These are phyloP conservation scores for Zopfia rhizophila DNA, from an alignment of 2,329 filamentous ascomycete genomes.

Conservation along the genomic window DNA sequence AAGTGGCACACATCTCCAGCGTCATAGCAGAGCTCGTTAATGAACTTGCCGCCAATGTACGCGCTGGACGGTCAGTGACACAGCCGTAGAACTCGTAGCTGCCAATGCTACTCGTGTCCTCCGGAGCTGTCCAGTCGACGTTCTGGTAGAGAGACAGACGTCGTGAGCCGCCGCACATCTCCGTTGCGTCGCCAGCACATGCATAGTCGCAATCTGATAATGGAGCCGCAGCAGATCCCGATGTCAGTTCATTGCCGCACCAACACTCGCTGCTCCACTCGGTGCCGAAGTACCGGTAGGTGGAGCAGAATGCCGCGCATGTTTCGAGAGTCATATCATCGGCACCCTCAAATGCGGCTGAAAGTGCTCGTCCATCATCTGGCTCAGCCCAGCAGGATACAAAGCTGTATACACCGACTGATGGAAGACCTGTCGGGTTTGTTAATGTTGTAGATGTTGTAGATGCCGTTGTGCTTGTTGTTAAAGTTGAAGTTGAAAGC, in stretches of 20 bases:
- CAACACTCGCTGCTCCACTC: constrained; percentile 41
- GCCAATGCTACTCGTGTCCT: not conserved
- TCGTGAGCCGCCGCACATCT: no score
- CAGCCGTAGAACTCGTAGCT: constrained; percentile 6
- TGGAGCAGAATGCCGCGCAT: constrained; percentile 37
- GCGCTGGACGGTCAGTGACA: constrained; percentile 5
- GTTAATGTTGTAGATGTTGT: constrained; percentile 1
- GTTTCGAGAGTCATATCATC: constrained; percentile 31
- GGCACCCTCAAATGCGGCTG: not conserved
- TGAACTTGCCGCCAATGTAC: not conserved
- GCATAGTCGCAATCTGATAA: no score
- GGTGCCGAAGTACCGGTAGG: constrained; percentile 42
- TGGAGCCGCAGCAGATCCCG: constrained; percentile 2
- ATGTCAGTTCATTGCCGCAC: not conserved
- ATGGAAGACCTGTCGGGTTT: constrained; percentile 3
- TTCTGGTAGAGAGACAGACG: no score
- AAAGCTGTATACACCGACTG: constrained; percentile 24
- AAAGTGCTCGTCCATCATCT: constrained; percentile 17
- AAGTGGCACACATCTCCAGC: constrained; percentile 37
- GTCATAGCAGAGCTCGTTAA: constrained; percentile 19
- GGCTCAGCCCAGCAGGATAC: constrained; percentile 25
- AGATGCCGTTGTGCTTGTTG: not conserved
- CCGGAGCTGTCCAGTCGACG: not conserved
- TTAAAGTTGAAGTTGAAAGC: not conserved
- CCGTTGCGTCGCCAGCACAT: no score